Evolutionary conservation across 148 eudicot genomes (phyloP).

Genomic region (Spergularia marina): DNA sequence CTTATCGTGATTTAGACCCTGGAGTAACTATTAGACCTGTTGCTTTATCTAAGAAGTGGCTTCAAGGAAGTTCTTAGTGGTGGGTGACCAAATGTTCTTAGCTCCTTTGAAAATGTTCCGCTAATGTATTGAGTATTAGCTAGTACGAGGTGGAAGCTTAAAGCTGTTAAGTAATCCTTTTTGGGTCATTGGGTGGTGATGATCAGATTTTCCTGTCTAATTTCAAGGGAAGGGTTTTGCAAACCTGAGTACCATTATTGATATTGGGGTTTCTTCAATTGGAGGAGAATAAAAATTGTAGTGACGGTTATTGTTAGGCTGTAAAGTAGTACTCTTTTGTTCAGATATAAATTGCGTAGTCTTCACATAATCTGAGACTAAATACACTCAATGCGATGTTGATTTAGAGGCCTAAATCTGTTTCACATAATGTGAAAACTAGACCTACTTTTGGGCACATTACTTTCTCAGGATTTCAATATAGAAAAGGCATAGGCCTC

Average conservation of each 20-base stretch:
- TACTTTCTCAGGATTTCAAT: not conserved
- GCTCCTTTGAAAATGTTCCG: not conserved
- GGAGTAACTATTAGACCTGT: not conserved
- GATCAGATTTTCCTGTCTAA: not conserved
- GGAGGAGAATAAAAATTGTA: not conserved
- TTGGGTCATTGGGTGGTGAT: not conserved
- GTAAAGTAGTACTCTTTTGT: not conserved
- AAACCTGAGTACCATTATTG: not conserved
- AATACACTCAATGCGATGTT: not conserved
- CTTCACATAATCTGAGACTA: not conserved
- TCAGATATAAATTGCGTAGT: not conserved
- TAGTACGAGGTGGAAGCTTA: too few species aligned
- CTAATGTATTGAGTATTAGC: not conserved
- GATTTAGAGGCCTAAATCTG: not conserved
- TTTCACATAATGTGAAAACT: not conserved
- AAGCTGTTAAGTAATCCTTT: constrained; percentile 5
- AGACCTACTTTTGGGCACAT: not conserved
- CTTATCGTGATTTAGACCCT: not conserved
- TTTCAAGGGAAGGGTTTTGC: not conserved
- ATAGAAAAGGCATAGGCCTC: not conserved
- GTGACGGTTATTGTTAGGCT: not conserved
- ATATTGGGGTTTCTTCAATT: not conserved
- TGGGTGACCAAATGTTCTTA: not conserved
- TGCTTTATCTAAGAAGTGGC: not conserved
- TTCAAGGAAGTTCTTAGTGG: not conserved